Evolutionary conservation across 768 basidiomycete genomes (phyloP), one percentile per base, ranked within the genome.

Genomic region (Mycena rebaudengoi): DNA sequence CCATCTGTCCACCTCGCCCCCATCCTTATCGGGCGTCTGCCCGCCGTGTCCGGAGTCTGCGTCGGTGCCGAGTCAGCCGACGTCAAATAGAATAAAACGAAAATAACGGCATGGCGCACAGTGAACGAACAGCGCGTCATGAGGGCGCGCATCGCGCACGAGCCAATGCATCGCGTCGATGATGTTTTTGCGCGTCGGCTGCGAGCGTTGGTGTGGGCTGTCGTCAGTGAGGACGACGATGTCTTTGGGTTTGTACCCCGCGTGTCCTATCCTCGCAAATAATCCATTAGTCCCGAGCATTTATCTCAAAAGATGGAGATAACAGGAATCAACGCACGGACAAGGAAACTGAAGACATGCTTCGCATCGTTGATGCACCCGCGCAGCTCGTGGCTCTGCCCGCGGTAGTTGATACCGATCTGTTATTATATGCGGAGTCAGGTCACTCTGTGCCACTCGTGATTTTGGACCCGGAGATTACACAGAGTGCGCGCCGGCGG

Each of bases 41-140:
- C 96, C 97, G n/a, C 98, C 97, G 70, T 98, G 96, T 0, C 96
- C 97, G 1, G 96, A 97, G 76, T 94, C 91, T 92, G 55, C 8
- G 21, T 7, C 1, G 33, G 25, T 25, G 20, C n/a, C 46, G 53
- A 12, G 43, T 28, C 12, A 67, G 48, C 29, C 52, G 40, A 50
- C 41, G 28, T 25, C 8, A 16, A 28, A 56, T 23, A 32, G 49
- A 54, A 11, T 21, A 40, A 32, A 20, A 11, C 11, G 11, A 7
- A 39, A 53, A 40, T n/a, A n/a, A 12, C 6, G 40, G 21, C 12
- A 52, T 29, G 39, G 72, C 83, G 56, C 72, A 84, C 88, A 94
- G 66, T 94, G 92, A 69, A 94, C 88, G 73, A 93, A 92, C 3
- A 94, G 76, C 2, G 91, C 88, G 73, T 94, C 92, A 57, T 92